These are phyloP conservation scores for Rostrohypoxylon terebratum DNA, from an alignment of 495 filamentous ascomycete species.

Conservation along the genomic window DNA sequence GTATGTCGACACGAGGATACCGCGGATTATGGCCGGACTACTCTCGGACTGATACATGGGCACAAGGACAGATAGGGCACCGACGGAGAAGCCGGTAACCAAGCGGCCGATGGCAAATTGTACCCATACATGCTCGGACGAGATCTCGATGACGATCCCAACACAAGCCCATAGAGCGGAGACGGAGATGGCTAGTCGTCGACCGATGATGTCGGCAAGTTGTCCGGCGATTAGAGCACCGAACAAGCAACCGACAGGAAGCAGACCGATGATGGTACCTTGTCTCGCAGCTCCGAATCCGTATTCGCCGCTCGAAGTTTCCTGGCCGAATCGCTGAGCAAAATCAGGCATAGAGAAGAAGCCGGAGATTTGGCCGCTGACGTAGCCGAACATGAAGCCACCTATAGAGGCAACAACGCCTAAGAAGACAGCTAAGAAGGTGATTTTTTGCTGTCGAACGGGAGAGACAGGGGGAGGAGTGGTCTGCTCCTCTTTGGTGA, in stretches of 20 bases:
- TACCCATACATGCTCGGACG: slow-evolving; percentile 62
- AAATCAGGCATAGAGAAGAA: slow-evolving; percentile 73
- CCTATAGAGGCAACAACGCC: slow-evolving; percentile 71
- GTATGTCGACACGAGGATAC: slow-evolving; percentile 76
- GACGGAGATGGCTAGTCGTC: slow-evolving; percentile 62
- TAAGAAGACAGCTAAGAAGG: slow-evolving; percentile 54
- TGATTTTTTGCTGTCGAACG: slow-evolving; percentile 47
- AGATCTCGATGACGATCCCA: slow-evolving; percentile 75
- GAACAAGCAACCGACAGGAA: slow-evolving; percentile 75
- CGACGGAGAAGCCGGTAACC: slow-evolving; percentile 76
- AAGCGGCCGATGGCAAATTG: slow-evolving; percentile 67
- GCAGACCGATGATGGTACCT: slow-evolving; percentile 66
- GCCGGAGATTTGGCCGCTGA: slow-evolving; percentile 63
- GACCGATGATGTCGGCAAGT: slow-evolving; percentile 61
- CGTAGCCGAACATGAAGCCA: slow-evolving; percentile 85
- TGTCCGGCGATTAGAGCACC: slow-evolving; percentile 74
- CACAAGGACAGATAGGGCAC: slow-evolving; percentile 75
- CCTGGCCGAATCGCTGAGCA: slow-evolving; percentile 60
- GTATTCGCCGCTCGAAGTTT: slow-evolving; percentile 46
- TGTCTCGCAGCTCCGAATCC: slow-evolving; percentile 62
- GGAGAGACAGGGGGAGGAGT: slow-evolving; percentile 9
- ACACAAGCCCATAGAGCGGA: slow-evolving; percentile 74
- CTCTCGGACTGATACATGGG: slow-evolving; percentile 82
- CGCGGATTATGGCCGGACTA: slow-evolving; percentile 72
- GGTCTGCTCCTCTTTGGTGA: slow-evolving; percentile 35